Conservation (phyloP, 2,329 filamentous ascomycete genomes). For the Blumeriella jaapii region DNA sequence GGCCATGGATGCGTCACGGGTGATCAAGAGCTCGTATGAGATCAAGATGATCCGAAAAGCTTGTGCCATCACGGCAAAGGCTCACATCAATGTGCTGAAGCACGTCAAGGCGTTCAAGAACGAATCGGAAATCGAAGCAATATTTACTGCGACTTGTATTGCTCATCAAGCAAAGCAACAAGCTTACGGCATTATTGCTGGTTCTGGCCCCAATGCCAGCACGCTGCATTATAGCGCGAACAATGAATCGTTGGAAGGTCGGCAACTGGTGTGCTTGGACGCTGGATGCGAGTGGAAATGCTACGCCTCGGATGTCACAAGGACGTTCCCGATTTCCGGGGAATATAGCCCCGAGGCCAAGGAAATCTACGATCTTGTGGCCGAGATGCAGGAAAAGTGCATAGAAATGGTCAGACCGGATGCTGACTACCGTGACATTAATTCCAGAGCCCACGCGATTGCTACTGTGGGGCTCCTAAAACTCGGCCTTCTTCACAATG, state of each 20-base stretch:
- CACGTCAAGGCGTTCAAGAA: slow-evolving; percentile 52
- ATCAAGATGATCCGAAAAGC: slow-evolving; percentile 71
- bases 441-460: slow-evolving; percentile 60
- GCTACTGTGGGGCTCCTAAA: slow-evolving; percentile 59
- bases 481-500: slow-evolving; percentile 61
- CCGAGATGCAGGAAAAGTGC: slow-evolving; percentile 68
- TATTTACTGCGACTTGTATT: slow-evolving; percentile 64
- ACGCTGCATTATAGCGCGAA: slow-evolving; percentile 83
- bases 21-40: slow-evolving; percentile 80
- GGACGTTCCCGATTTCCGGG: slow-evolving; percentile 71
- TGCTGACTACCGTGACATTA: slow-evolving; percentile 58
- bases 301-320: slow-evolving; percentile 84
- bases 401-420: slow-evolving; percentile 59
- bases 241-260: slow-evolving; percentile 55
- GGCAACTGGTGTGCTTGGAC: slow-evolving; percentile 72
- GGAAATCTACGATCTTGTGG: slow-evolving; percentile 66
- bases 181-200: slow-evolving; percentile 83
- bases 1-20: slow-evolving; percentile 70
- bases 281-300: slow-evolving; percentile 76
- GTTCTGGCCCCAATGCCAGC: slow-evolving; percentile 68
- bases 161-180: slow-evolving; percentile 62
- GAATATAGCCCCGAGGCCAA: slow-evolving; percentile 57
- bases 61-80: slow-evolving; percentile 65
- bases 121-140: slow-evolving; percentile 74
- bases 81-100: slow-evolving; percentile 62